These are phyloP conservation scores for Odonthalia washingtoniensis DNA, from an alignment of 31 red algal species.

Conservation along the genomic window DNA sequence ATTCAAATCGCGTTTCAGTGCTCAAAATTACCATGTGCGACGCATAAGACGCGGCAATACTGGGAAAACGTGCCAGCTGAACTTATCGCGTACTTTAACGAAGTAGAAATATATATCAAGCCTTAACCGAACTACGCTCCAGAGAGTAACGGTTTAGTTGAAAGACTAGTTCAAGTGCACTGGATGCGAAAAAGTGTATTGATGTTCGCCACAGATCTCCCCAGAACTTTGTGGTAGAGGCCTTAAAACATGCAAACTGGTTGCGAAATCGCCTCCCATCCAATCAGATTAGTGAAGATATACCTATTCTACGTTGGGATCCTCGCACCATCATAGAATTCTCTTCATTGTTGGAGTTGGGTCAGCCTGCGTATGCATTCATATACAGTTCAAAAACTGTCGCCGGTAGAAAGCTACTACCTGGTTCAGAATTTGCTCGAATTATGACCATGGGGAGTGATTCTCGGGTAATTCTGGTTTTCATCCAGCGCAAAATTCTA, in stretches of 20 bases:
- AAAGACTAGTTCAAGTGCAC: no score
- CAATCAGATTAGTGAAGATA: neutral
- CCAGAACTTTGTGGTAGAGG: conserved; percentile 10
- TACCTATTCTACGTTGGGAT: conserved; percentile 10
- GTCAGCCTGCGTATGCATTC: neutral
- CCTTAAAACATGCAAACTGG: conserved; percentile 33
- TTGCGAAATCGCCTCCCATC: conserved; percentile 31
- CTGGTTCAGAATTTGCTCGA: neutral
- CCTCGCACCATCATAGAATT: neutral
- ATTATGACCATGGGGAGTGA: neutral
- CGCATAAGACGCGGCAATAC: no score
- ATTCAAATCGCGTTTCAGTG: no score
- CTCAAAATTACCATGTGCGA: no score
- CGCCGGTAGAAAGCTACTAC: neutral
- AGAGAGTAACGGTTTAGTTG: no score
- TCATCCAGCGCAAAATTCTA: neutral
- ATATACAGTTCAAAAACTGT: neutral
- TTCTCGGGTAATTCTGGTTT: neutral
- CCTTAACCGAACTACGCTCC: no score
- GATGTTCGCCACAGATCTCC: no score
- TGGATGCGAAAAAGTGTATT: no score
- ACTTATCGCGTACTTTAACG: no score
- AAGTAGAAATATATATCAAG: no score
- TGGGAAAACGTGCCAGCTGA: no score
- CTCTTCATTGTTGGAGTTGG: neutral